These are phyloP conservation scores for Talaromyces islandicus DNA, from an alignment of 2,329 filamentous ascomycete species.

Conservation along the genomic window DNA sequence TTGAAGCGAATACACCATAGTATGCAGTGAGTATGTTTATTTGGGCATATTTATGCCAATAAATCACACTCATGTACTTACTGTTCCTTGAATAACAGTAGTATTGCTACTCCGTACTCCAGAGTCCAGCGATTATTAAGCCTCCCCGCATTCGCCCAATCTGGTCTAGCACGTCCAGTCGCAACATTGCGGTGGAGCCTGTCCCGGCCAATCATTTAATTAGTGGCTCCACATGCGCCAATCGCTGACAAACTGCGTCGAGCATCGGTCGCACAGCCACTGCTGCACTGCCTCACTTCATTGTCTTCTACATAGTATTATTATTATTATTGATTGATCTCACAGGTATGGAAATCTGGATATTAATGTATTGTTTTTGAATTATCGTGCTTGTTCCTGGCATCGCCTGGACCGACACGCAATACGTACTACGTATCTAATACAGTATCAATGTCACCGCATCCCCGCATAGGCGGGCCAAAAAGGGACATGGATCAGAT, in stretches of 20 bases:
- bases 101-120: too few relatives aligned
- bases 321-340: not conserved
- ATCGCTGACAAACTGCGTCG: not conserved
- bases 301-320: too few relatives aligned
- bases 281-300: not conserved
- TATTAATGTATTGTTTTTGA: not conserved
- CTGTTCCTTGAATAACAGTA: too few relatives aligned
- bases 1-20: not conserved
- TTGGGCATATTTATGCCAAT: not conserved
- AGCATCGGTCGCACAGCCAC: not conserved
- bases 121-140: not conserved
- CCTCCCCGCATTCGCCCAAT: not conserved
- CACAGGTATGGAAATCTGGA: too few relatives aligned
- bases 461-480: not conserved
- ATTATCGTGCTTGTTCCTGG: not conserved
- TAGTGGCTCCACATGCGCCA: not conserved
- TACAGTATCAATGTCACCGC: not conserved
- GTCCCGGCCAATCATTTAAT: not conserved
- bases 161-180: not conserved
- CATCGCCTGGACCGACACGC: not conserved
- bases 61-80: too few relatives aligned
- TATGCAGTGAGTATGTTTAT: too few relatives aligned
- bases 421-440: not conserved
- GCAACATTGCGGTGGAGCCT: not conserved
- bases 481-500: not conserved